Evolutionary conservation across 176 grass and related monocot genomes (phyloP), one percentile per base, ranked within the genome.

Genomic region (Eremochloa ophiuroides): DNA sequence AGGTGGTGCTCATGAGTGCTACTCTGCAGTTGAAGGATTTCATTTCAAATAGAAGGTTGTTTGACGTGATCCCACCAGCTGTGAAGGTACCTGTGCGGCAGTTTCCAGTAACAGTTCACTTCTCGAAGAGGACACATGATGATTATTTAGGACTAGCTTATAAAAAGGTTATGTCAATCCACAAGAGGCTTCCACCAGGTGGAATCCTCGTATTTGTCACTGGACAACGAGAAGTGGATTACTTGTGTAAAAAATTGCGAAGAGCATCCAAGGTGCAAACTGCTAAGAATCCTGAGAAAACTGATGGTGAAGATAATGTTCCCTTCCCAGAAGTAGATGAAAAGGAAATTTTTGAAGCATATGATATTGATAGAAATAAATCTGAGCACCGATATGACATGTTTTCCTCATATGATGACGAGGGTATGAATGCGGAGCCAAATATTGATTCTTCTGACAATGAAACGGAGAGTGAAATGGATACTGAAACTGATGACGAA

Each of bases 141-240:
- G 96, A 99, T 93, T 99, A 95, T 87, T 62, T 99, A 56, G 86
- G 84, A 23, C 91, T 89, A 86, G 96, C 93, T 78, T 95, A 95
- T 91, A 95, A 95, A 75, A 99, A 99, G 42, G 91, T 95, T 70
- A 26, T 93, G 74, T 87, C 86, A 71, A 91, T 99, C 53, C 96
- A 99, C 87, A 99, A 95, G 85, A 95, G 22, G 66, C 91, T 99
- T 74, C 96, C 88, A 74, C 67, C 68, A 40, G 96, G 96, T 79
- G 96, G 96, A 67, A 95, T 95, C 83, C 90, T 99, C 72, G 88
- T 99, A 51, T 99, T 99, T 90, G 93, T 99, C 48, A 99, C 96
- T 80, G 93, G 96, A 77, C 96, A 95, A 79, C 88, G 88, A 41
- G 96, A 95, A 94, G 91, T 99, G 17, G 96, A 99, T 62, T 86